phyloP scores from a whole-genome alignment of 805 yeast genomes.

The Candida corydali region DNA sequence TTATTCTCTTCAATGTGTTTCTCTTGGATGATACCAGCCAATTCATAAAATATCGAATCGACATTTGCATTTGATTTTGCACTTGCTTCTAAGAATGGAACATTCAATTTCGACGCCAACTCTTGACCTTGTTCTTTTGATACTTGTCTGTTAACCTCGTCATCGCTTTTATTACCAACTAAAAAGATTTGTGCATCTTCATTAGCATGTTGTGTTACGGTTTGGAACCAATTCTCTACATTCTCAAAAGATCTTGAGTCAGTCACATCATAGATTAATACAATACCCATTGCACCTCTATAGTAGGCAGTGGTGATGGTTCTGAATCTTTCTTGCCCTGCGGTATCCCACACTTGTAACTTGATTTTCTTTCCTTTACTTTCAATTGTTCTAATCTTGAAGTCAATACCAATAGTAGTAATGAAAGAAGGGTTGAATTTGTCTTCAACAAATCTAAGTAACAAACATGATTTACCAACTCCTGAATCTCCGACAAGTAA shows the following conservation, averaged over 20 bases:
- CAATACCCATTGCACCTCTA: constrained; percentile 87
- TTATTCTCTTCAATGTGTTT: constrained; percentile 50
- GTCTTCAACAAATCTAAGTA: constrained; percentile 91
- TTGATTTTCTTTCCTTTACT: constrained; percentile 89
- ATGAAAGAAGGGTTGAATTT: constrained; percentile 95
- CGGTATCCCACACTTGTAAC: constrained; percentile 96
- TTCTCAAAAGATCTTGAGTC: constrained; percentile 90
- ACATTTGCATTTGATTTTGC: constrained; percentile 94
- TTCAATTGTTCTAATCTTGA: constrained; percentile 94
- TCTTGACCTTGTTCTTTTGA: constrained; percentile 86
- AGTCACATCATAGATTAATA: constrained; percentile 78
- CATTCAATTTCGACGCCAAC: constrained; percentile 78
- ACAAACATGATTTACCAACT: constrained; percentile 84
- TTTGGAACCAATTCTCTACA: constrained; percentile 91
- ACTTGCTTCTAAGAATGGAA: constrained; percentile 93
- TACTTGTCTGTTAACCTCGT: constrained; percentile 81
- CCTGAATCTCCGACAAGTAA: constrained; percentile 91
- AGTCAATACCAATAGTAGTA: constrained; percentile 97
- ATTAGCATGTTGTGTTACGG: constrained; percentile 94
- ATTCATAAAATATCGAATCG: constrained; percentile 83
- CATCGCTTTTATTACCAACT: constrained; percentile 96
- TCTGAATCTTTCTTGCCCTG: constrained; percentile 95
- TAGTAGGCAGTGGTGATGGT: constrained; percentile 91
- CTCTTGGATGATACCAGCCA: constrained; percentile 83
- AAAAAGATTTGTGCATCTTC: constrained; percentile 92